A percentile compares a stretch with the other conserved stretches of the same genome.
phyloP scores from a whole-genome alignment of 1,284 basidiomycete genomes.

The Ustilago bromivora region DNA sequence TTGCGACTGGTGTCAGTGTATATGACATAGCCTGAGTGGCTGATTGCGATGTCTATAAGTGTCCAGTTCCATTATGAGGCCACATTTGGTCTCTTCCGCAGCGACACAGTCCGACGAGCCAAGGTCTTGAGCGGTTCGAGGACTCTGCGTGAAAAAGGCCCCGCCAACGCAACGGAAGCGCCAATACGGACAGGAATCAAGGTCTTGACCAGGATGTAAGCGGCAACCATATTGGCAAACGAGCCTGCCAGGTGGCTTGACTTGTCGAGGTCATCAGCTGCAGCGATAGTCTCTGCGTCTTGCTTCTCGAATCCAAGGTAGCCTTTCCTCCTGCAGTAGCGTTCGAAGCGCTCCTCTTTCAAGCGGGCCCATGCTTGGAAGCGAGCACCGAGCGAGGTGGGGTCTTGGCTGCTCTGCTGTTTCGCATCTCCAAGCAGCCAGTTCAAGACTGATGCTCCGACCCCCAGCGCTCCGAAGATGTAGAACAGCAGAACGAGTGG shows the following conservation, averaged over 20 bases:
- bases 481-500: conserved; percentile 84
- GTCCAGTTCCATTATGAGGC: neutral
- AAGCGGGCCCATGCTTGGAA: conserved; percentile 29
- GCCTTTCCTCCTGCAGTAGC: conserved; percentile 82
- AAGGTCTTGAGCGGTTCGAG: conserved; percentile 74
- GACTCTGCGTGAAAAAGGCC: conserved; percentile 78
- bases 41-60: neutral
- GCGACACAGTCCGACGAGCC: conserved; percentile 7
- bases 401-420: conserved; percentile 8
- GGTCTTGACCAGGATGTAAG: conserved; percentile 87
- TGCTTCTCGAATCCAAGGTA: conserved; percentile 81
- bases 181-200: conserved; percentile 82
- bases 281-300: conserved; percentile 33
- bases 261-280: conserved; percentile 49
- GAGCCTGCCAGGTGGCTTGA: conserved; percentile 73
- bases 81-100: neutral
- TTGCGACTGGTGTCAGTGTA: neutral
- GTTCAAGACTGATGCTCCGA: conserved; percentile 78
- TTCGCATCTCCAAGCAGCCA: conserved; percentile 51
- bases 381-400: conserved; percentile 11
- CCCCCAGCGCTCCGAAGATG: conserved; percentile 77
- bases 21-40: too few relatives aligned
- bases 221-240: conserved; percentile 74
- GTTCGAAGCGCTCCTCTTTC: conserved; percentile 74
- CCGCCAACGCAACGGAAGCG: conserved; percentile 80